phyloP scores from a whole-genome alignment of 805 yeast genomes.

The Metschnikowia corniflorae region DNA sequence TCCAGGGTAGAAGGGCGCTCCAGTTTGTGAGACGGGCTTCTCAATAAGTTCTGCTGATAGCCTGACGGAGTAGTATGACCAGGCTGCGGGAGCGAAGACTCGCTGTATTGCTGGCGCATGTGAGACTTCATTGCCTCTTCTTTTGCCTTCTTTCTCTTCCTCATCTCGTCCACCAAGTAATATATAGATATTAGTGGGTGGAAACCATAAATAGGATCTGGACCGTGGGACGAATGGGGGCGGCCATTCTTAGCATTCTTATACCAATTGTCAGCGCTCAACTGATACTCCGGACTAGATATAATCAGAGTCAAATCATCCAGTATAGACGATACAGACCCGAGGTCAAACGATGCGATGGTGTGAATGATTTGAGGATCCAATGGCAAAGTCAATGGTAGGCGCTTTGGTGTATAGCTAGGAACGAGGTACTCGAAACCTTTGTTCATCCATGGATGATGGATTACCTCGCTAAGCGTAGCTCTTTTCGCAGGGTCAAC shows the following conservation, averaged over 20 bases:
- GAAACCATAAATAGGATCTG: conserved; percentile 79
- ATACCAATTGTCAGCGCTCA: conserved; percentile 62
- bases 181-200: conserved; percentile 89
- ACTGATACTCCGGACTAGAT: conserved; percentile 60
- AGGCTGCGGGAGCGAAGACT: background rate
- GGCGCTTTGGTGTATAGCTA: conserved; percentile 70
- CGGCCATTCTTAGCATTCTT: conserved; percentile 37
- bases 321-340: conserved; percentile 56
- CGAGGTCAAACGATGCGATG: conserved; percentile 77
- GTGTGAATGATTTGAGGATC: conserved; percentile 65
- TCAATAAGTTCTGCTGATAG: conserved; percentile 18
- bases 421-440: conserved; percentile 76
- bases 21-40: conserved; percentile 4
- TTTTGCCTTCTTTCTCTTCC: conserved; percentile 63
- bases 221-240: conserved; percentile 28
- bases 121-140: conserved; percentile 41
- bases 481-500: conserved; percentile 87
- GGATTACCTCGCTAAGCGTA: conserved; percentile 67
- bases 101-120: conserved; percentile 20
- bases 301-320: conserved; percentile 56
- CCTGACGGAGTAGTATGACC: background rate
- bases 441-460: conserved; percentile 92
- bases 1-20: background rate
- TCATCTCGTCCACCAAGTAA: conserved; percentile 80
- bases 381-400: conserved; percentile 69